Conservation (phyloP, 805 yeast genomes). For the Lachancea cidri region DNA sequence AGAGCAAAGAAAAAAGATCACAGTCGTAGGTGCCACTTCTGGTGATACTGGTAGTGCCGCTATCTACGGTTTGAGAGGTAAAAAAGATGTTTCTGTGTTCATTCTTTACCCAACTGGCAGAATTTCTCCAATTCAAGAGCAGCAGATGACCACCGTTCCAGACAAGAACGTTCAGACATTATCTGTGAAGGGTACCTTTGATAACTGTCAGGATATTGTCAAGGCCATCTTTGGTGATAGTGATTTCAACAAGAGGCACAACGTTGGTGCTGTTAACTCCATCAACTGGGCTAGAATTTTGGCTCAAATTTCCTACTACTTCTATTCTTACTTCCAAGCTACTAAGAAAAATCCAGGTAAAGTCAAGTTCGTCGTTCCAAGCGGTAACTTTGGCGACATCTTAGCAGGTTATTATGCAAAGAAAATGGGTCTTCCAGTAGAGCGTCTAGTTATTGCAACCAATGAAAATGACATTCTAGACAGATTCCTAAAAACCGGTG, state of each 20-base stretch:
- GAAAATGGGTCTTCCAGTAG: conserved; percentile 91
- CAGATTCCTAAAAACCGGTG: conserved; percentile 83
- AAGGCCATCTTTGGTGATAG: conserved; percentile 87
- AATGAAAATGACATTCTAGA: conserved; percentile 93
- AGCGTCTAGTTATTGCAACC: conserved; percentile 85
- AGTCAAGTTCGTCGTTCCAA: conserved; percentile 87
- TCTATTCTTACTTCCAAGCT: conserved; percentile 81
- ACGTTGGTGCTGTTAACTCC: conserved; percentile 96
- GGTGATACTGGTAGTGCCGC: conserved; percentile 99
- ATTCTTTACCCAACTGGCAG: conserved; percentile 96
- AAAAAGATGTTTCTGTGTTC: conserved; percentile 96
- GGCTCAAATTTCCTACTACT: conserved; percentile 96
- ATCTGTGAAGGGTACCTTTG: conserved; percentile 94
- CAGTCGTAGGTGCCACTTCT: conserved; percentile 98
- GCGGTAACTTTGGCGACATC: conserved; percentile 98
- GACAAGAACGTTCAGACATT: conserved; percentile 92
- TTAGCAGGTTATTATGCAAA: conserved; percentile 94
- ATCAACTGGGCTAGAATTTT: conserved; percentile 98
- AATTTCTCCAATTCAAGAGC: conserved; percentile 96
- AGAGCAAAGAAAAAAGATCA: conserved; percentile 67
- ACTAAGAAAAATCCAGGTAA: conserved; percentile 37
- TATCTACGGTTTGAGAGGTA: conserved; percentile 93
- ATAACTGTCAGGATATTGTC: conserved; percentile 96
- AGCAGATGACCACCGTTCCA: conserved; percentile 95
- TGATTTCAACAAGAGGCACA: conserved; percentile 83